phyloP scores from a whole-genome alignment of 345 rosid species.

The Citrus unshiu region DNA sequence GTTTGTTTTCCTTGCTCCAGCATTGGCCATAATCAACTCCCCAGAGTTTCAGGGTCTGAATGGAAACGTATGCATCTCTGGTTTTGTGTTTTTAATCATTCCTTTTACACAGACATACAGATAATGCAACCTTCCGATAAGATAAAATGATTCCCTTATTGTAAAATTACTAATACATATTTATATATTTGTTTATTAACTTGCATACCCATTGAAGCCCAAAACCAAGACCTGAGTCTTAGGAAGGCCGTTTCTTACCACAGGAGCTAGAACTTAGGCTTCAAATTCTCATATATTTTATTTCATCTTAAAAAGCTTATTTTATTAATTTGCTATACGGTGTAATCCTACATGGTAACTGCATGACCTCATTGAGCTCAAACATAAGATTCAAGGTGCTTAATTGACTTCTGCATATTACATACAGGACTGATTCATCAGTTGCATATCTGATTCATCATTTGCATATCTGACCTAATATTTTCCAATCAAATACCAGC shows the following conservation, averaged over 20 bases:
- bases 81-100: neutral
- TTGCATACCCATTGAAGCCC: no score
- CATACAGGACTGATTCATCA: neutral
- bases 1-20: slow-evolving; percentile 89
- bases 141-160: no score
- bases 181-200: no score
- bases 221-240: no score
- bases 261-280: no score
- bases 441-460: neutral
- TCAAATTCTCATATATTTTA: neutral
- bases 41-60: slow-evolving; percentile 80
- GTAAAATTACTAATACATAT: no score
- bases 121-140: neutral
- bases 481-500: neutral
- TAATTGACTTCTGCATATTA: neutral
- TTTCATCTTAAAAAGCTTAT: neutral
- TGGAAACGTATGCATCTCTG: slow-evolving; percentile 68
- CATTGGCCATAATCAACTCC: slow-evolving; percentile 80
- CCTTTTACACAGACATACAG: neutral
- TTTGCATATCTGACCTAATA: neutral
- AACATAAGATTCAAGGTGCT: neutral
- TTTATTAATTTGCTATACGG: neutral
- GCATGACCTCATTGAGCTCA: neutral
- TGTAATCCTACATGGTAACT: neutral
- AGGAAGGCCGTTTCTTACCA: no score